Percentiles rank a stretch among this genome's conserved stretches.
These are phyloP conservation scores for Neurospora sublineolata DNA, from an alignment of 495 filamentous ascomycete genomes.

Conservation along the genomic window DNA sequence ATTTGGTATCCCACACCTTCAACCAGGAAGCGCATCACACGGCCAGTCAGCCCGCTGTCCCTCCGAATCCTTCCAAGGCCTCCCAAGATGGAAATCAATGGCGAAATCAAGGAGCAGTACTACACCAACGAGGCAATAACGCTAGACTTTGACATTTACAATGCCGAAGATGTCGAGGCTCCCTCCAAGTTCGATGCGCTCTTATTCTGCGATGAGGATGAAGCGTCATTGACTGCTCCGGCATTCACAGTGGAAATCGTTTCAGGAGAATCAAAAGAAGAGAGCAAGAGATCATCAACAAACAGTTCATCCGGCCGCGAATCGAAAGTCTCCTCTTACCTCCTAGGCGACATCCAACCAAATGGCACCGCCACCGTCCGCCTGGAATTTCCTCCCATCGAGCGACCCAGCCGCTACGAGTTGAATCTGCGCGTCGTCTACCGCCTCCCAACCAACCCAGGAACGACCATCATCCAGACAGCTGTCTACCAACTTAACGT, in stretches of 20 bases:
- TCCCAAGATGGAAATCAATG: slow-evolving; percentile 72
- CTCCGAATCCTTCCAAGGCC: slow-evolving; percentile 75
- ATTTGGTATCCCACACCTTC: slow-evolving; percentile 46
- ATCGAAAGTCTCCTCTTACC: not conserved
- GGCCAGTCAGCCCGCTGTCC: slow-evolving; percentile 31
- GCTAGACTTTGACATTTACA: slow-evolving; percentile 58
- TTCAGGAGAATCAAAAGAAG: slow-evolving; percentile 22
- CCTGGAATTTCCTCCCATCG: slow-evolving; percentile 39
- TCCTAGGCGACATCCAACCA: not conserved
- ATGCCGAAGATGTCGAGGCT: slow-evolving; percentile 74
- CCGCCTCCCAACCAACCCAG: slow-evolving; percentile 64
- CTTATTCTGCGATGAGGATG: slow-evolving; percentile 47
- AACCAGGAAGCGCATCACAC: slow-evolving; percentile 35
- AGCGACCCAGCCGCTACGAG: slow-evolving; percentile 49
- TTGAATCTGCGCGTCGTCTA: slow-evolving; percentile 66
- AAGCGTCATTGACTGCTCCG: slow-evolving; percentile 22
- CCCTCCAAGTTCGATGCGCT: slow-evolving; percentile 55
- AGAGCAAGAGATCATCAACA: slow-evolving; percentile 14
- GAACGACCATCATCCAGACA: slow-evolving; percentile 72
- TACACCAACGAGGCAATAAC: slow-evolving; percentile 69
- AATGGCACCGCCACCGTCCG: slow-evolving; percentile 18
- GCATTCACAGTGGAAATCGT: slow-evolving; percentile 30
- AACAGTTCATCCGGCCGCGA: not conserved
- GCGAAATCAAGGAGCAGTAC: slow-evolving; percentile 54
- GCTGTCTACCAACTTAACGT: slow-evolving; percentile 55